A percentile compares a stretch with the other conserved stretches of the same genome.
These are phyloP conservation scores for Cryptosporidium xiaoi DNA, from an alignment of 169 alveolate species.

Conservation along the genomic window DNA sequence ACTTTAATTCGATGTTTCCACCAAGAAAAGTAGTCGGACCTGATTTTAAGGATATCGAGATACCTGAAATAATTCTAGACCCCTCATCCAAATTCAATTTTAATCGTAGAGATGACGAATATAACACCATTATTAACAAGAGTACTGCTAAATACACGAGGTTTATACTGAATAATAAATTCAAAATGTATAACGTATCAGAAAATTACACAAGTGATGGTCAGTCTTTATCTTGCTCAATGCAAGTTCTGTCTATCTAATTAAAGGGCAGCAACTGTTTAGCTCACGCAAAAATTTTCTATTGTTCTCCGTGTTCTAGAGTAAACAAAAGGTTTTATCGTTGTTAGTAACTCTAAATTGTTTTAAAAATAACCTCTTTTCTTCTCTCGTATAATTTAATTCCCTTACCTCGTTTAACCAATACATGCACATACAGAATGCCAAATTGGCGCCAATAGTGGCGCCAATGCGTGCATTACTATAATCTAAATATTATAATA, in stretches of 20 bases:
- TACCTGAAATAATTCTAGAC: constrained; percentile 17
- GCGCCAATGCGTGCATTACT: constrained; percentile 6
- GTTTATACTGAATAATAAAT: neutral
- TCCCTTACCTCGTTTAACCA: too few species aligned
- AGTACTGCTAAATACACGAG: neutral
- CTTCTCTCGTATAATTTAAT: too few species aligned
- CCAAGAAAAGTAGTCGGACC: constrained; percentile 64
- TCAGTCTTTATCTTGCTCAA: neutral
- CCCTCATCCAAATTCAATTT: neutral
- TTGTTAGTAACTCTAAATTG: too few species aligned
- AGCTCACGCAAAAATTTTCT: too few species aligned
- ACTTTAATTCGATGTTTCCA: constrained; percentile 51
- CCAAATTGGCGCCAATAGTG: neutral
- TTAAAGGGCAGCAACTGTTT: neutral
- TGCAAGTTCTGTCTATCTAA: neutral
- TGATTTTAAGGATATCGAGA: constrained; percentile 18
- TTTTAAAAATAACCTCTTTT: too few species aligned
- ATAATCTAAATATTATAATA: neutral
- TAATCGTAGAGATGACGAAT: neutral
- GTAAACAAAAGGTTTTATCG: too few species aligned
- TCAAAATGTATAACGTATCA: neutral
- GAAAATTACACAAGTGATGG: neutral
- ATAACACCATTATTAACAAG: neutral
- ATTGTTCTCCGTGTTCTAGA: too few species aligned
- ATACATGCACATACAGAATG: neutral